These are phyloP conservation scores for Eucalyptus regnans DNA, from an alignment of 345 rosid genomes.

Conservation along the genomic window DNA sequence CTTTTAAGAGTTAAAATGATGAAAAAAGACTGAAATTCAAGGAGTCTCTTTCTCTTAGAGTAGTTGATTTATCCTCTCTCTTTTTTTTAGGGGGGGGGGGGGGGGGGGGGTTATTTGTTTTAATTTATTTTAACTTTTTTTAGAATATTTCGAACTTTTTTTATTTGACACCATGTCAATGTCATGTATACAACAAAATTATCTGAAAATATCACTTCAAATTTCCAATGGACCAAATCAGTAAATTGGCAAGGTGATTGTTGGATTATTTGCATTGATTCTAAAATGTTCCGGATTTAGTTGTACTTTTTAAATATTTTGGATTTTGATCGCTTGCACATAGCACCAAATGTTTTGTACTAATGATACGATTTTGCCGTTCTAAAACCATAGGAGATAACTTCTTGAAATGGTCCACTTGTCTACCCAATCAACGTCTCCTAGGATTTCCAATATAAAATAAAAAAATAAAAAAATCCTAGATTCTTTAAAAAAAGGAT, in stretches of 20 bases:
- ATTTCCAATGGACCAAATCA: not conserved
- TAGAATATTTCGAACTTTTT: not conserved
- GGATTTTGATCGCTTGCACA: not conserved
- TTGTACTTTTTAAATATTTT: not conserved
- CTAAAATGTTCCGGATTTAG: not conserved
- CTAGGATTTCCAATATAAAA: too few relatives aligned
- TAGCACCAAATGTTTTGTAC: not conserved
- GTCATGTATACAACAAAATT: not conserved
- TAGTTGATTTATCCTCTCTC: not conserved
- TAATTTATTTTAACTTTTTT: not conserved
- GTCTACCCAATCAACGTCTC: not conserved
- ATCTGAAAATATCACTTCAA: not conserved
- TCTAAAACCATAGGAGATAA: not conserved
- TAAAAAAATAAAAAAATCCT: not conserved
- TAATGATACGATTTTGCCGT: not conserved
- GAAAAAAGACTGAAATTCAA: too few relatives aligned
- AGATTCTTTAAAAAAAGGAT: not conserved
- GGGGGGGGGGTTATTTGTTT: not conserved
- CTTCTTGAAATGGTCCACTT: not conserved
- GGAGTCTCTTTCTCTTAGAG: not conserved
- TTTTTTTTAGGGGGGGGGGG: too few relatives aligned
- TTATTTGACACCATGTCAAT: not conserved
- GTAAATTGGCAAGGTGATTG: not conserved
- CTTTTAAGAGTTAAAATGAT: too few relatives aligned
- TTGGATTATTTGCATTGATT: not conserved